Evolutionary conservation across 2,329 filamentous ascomycete genomes (phyloP).

Genomic region (Fusarium domesticum): DNA sequence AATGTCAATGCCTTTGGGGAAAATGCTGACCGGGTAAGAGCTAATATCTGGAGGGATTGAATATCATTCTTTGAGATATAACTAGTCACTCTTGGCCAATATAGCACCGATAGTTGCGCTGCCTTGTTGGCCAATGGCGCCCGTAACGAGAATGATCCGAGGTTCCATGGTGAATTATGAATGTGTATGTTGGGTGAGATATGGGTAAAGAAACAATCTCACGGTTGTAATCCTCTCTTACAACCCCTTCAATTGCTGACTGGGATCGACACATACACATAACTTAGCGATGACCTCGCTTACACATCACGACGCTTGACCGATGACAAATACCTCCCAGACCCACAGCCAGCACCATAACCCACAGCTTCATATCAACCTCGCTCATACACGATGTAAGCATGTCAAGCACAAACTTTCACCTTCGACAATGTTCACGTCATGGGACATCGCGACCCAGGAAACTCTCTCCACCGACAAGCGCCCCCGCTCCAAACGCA

Average conservation of each 20-base stretch:
- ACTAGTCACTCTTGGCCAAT: not conserved
- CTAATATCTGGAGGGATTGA: not conserved
- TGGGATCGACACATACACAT: too few species aligned
- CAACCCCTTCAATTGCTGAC: too few species aligned
- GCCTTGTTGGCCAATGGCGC: slow-evolving; percentile 19
- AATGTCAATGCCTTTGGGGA: slow-evolving; percentile 4
- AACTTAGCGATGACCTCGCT: too few species aligned
- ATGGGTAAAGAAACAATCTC: too few species aligned
- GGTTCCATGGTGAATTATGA: too few species aligned
- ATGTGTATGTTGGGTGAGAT: too few species aligned
- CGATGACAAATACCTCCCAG: too few species aligned
- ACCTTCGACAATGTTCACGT: slow-evolving; percentile 22
- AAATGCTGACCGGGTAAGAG: slow-evolving; percentile 7
- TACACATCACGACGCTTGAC: too few species aligned
- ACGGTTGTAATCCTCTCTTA: too few species aligned
- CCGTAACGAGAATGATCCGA: slow-evolving; percentile 15
- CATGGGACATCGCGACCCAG: slow-evolving; percentile 20
- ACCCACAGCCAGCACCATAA: not conserved
- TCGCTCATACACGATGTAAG: not conserved
- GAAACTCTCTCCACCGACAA: slow-evolving; percentile 17
- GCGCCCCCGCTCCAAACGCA: slow-evolving; percentile 26
- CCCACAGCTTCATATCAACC: not conserved
- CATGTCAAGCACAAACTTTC: not conserved
- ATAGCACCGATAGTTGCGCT: slow-evolving; percentile 13
- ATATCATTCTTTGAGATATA: not conserved